Percentiles rank a stretch among this genome's conserved stretches.
Evolutionary conservation across 768 basidiomycete species (phyloP).

Genomic region (Kwoniella sp.): DNA sequence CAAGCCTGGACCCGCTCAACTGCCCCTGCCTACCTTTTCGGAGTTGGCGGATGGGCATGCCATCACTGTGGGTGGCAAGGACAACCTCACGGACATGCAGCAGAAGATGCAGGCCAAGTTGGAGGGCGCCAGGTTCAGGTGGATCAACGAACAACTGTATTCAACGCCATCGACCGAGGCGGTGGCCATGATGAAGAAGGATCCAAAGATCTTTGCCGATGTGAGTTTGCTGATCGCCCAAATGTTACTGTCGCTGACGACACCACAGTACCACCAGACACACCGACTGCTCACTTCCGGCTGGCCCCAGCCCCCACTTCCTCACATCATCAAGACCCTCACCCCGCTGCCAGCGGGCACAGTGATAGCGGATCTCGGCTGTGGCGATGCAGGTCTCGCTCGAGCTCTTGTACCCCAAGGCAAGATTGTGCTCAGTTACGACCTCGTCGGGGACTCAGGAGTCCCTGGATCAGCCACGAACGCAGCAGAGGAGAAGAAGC

Average conservation of each 20-base stretch:
- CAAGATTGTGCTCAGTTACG: conserved; percentile 46
- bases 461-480: conserved; percentile 75
- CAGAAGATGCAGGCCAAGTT: conserved; percentile 70
- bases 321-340: conserved; percentile 67
- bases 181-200: conserved; percentile 73
- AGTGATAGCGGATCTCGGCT: conserved; percentile 87
- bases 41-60: neutral
- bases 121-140: conserved; percentile 84
- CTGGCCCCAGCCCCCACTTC: conserved; percentile 93
- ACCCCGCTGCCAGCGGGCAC: conserved; percentile 63
- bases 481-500: conserved; percentile 37
- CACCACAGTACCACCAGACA: conserved; percentile 78
- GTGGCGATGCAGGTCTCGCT: conserved; percentile 87
- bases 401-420: conserved; percentile 66
- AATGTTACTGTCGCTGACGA: neutral
- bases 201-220: conserved; percentile 76
- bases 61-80: conserved; percentile 22
- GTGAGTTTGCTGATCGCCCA: conserved; percentile 52
- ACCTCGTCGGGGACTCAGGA: conserved; percentile 52
- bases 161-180: conserved; percentile 74
- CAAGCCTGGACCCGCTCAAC: conserved; percentile 19
- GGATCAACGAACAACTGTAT: conserved; percentile 90
- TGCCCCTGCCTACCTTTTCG: conserved; percentile 20
- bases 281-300: conserved; percentile 85
- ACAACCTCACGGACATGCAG: conserved; percentile 75